Base-by-base conservation (phyloP, 768 basidiomycete genomes). In the Boletus edulis region DNA sequence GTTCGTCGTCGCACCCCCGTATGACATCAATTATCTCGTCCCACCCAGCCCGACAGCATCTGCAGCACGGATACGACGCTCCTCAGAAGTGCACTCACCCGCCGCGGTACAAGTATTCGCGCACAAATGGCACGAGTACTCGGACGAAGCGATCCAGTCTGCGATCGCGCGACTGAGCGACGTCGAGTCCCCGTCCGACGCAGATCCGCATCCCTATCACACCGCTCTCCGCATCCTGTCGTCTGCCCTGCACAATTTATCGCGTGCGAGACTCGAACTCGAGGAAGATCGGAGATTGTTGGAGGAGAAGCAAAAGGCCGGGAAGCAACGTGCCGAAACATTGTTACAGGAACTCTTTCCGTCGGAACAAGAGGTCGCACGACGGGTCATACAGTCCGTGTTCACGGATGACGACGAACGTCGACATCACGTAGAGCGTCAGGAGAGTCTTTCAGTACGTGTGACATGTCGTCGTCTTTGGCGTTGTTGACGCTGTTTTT, bases 91-190 rank as follows among this genome's bases (percentile, higher is more conserved):
- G 10, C 49, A 58, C n/a, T 55, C 57, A 0, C 50, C 68, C 12
- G 57, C 76, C 13, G 71, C 75, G 1, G 66, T 76, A 2, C 78
- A 82, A 55, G 77, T 91, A 12, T 76, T 92, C 17, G 73, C 78
- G 3, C 87, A 83, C 10, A 80, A 76, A 65, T 94, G 91, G 89
- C 90, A 93, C 64, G 80, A 83, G 22, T 85, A 83, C 61, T 84
- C 88, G 3, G 89, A 93, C 67, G 82, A 88, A 46, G 85, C 80
- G 2, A 86, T 93, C 41, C 83, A 86, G 56, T 73, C 77, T 15
- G 78, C 82, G 4, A 80, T 91, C 22, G 79, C 87, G 0, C 72
- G 71, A 18, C 68, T 87, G 14, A 65, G 73, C 51, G 56, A 62
- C 13, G 67, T 76, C 4, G 78, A 81, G 35, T 77, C 81, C 0